A percentile compares a stretch with the other conserved stretches of the same genome.
These are phyloP conservation scores for Crucibulum laeve DNA, from an alignment of 768 basidiomycete species.

Conservation along the genomic window DNA sequence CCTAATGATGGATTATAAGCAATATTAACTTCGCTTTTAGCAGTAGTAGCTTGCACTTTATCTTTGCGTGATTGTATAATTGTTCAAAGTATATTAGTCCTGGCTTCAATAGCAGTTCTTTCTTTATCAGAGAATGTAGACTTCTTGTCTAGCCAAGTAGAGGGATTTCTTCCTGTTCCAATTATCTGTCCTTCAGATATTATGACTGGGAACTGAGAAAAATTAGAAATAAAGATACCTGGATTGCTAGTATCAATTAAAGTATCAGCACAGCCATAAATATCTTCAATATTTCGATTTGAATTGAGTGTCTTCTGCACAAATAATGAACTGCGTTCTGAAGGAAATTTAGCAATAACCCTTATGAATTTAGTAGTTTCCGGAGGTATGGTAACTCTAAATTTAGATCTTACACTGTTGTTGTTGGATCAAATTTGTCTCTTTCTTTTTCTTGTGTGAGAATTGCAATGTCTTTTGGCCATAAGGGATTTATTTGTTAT, in stretches of 20 bases:
- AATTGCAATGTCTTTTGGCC: background rate
- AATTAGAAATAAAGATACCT: conserved; percentile 3
- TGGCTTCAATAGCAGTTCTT: background rate
- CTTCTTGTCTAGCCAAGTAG: background rate
- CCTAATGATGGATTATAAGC: background rate
- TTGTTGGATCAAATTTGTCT: background rate
- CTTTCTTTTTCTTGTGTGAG: background rate
- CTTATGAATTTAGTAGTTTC: conserved; percentile 66
- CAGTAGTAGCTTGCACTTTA: background rate
- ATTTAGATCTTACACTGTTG: conserved; percentile 1
- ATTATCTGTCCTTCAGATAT: conserved; percentile 11
- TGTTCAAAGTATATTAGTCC: background rate
- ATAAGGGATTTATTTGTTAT: background rate
- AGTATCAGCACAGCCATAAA: conserved; percentile 11
- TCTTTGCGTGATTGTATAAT: background rate
- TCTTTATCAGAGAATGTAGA: background rate
- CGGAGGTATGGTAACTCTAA: conserved; percentile 18
- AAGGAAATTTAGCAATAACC: conserved; percentile 3
- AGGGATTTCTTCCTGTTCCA: conserved; percentile 6
- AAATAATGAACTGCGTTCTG: conserved; percentile 2
- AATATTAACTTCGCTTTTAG: background rate
- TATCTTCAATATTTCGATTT: conserved; percentile 3
- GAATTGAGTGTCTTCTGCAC: conserved; percentile 8
- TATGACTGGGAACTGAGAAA: conserved; percentile 5
- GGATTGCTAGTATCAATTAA: conserved; percentile 6